Conservation (phyloP, 1,284 basidiomycete genomes). For the Kwoniella shivajii region DNA sequence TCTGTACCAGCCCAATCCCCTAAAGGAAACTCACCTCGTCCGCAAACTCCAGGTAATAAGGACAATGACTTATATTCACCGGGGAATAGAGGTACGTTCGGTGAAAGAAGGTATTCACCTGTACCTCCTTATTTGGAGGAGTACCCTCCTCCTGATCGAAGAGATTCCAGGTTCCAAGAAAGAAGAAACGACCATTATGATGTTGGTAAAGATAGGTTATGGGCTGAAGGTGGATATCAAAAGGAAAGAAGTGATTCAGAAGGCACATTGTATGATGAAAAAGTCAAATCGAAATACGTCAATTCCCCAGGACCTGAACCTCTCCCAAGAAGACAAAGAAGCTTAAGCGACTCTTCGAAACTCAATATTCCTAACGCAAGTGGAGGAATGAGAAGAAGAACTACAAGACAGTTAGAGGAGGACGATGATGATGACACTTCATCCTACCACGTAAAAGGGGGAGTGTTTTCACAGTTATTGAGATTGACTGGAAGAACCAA, state of each 20-base stretch:
- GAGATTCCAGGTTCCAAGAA: not conserved
- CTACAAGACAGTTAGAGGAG: slow-evolving; percentile 34
- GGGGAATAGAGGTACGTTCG: slow-evolving; percentile 4
- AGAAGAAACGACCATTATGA: not conserved
- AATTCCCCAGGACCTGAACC: slow-evolving; percentile 8
- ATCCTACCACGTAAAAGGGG: slow-evolving; percentile 31
- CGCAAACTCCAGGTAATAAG: too few species aligned
- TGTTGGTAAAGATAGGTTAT: slow-evolving; percentile 8
- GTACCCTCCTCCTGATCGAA: slow-evolving; percentile 1
- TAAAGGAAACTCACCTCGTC: slow-evolving; percentile 2
- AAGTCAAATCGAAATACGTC: slow-evolving; percentile 13
- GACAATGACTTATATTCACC: slow-evolving; percentile 4
- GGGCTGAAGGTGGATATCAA: slow-evolving; percentile 2
- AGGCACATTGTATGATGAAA: slow-evolving; percentile 16
- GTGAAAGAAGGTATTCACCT: slow-evolving; percentile 8
- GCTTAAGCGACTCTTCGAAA: slow-evolving; percentile 18
- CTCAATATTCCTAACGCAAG: not conserved
- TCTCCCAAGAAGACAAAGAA: slow-evolving; percentile 15
- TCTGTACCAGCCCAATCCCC: slow-evolving; percentile 12
- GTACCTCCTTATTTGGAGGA: slow-evolving; percentile 14
- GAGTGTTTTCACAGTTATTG: slow-evolving; percentile 38
- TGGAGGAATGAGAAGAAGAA: slow-evolving; percentile 27
- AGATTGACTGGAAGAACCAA: slow-evolving; percentile 26
- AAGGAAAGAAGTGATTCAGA: slow-evolving; percentile 7
- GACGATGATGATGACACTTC: slow-evolving; percentile 16